phyloP scores from a whole-genome alignment of 176 grass and related monocot genomes.

The Carex kokanica region DNA sequence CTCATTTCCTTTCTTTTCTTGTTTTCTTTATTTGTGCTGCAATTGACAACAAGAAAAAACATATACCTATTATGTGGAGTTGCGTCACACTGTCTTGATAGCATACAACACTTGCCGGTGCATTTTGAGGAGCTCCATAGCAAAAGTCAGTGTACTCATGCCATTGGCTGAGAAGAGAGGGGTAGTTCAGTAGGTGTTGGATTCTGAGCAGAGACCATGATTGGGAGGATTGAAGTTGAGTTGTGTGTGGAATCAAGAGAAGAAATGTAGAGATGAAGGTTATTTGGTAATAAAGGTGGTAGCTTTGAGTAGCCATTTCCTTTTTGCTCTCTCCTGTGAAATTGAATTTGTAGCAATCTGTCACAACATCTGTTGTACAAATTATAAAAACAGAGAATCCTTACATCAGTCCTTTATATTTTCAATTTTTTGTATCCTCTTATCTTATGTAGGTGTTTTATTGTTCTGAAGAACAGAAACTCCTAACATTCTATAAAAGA shows the following conservation, averaged over 20 bases:
- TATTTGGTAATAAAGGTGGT: conserved; percentile 30
- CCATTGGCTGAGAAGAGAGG: conserved; percentile 61
- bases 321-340: neutral
- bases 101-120: conserved; percentile 65
- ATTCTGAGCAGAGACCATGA: conserved; percentile 88
- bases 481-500: no score
- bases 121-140: conserved; percentile 53
- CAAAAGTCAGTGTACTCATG: conserved; percentile 75
- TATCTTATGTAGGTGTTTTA: no score
- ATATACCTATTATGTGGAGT: conserved; percentile 62
- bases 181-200: conserved; percentile 70
- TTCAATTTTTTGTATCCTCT: no score
- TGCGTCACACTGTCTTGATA: conserved; percentile 94
- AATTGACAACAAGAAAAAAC: neutral
- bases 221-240: conserved; percentile 72
- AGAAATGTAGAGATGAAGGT: conserved; percentile 51
- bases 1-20: neutral
- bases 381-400: neutral
- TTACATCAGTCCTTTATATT: no score
- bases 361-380: neutral
- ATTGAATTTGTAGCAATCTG: neutral
- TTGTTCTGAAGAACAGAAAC: no score
- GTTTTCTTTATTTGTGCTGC: neutral
- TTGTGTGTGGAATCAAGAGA: conserved; percentile 42
- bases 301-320: conserved; percentile 17